Base-by-base conservation (phyloP, 148 eudicot species). In the Fagopyrum tataricum region DNA sequence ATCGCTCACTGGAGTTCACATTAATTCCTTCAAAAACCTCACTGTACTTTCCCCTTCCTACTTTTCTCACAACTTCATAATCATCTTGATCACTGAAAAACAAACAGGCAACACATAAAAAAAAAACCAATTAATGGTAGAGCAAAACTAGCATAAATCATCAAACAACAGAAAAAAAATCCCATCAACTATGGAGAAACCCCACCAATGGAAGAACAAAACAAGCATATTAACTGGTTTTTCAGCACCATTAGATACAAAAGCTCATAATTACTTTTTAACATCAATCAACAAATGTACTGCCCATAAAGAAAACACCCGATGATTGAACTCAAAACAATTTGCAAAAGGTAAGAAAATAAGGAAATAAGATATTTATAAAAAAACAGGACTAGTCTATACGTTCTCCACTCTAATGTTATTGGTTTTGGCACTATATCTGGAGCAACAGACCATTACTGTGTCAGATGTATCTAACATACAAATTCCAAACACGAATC, bases 31-130 rank as follows among this genome's bases (percentile, higher is more conserved):
- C 98, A 80, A 94, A 93, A 59, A 94, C 98, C 78, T 94, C 98
- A 81, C 98, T 94, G 79, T 94, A 94, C 75, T 94, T 94, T 72
- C 98, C 98, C 81, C 97, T 87, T 81, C 98, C 98, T 77, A 94
- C 86, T 84, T 94, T 94, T 74, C 98, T 86, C 74, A 94, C 98
- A 69, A 94, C 98, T 87, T 94, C 98, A 71, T 94, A 94, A 80
- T 91, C 97, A 89, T 94, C 97, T 78, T 94, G 98, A 72, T 94
- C 97, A 44, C 97, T 94, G 80, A 75, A 72, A 78, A 70, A 51
- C 44, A 70, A 70, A 47, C 52, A 62, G 31, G 62, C 68, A 64
- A 39, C n/a, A 61, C n/a, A 61, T 31, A 61, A 7, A 26, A 24
- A 26, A 26, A 24, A 24, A 23, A 59, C 18, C 2, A 2, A 56